Evolutionary conservation across 768 basidiomycete species (phyloP).

Genomic region (Rhizopogon rudus): DNA sequence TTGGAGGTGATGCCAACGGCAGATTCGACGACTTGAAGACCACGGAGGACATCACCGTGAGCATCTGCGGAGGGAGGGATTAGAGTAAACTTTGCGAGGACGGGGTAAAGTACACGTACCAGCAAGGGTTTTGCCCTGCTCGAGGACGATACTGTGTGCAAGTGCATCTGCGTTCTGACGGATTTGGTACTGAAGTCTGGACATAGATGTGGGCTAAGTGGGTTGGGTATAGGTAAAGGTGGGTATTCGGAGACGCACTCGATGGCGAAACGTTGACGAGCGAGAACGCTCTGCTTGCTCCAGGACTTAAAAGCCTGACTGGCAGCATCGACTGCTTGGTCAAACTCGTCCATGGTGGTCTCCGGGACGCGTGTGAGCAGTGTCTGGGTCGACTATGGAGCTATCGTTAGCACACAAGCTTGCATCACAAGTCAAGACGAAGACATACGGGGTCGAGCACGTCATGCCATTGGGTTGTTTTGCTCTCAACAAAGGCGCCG

Average conservation of each 20-base stretch:
- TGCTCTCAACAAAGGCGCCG: constrained; percentile 85
- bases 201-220: constrained; percentile 2
- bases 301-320: constrained; percentile 84
- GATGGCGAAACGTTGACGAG: constrained; percentile 82
- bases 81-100: constrained; percentile 1
- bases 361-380: constrained; percentile 87
- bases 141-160: constrained; percentile 85
- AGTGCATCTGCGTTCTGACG: constrained; percentile 83
- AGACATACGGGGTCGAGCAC: constrained; percentile 80
- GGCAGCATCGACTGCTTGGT: constrained; percentile 78
- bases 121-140: constrained; percentile 92
- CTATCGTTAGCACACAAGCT: background rate
- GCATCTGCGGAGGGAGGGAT: constrained; percentile 54
- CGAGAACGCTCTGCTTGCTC: constrained; percentile 80
- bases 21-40: constrained; percentile 83
- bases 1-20: constrained; percentile 79
- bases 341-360: constrained; percentile 77
- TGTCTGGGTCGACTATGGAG: constrained; percentile 77
- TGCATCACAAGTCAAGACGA: background rate
- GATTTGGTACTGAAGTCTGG: constrained; percentile 81
- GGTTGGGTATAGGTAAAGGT: background rate
- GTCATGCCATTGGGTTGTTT: constrained; percentile 75
- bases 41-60: constrained; percentile 90
- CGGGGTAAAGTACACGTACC: constrained; percentile 36
- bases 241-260: constrained; percentile 53